Conservation (phyloP, 805 yeast species). For the Kluyveromyces dobzhanskii region DNA sequence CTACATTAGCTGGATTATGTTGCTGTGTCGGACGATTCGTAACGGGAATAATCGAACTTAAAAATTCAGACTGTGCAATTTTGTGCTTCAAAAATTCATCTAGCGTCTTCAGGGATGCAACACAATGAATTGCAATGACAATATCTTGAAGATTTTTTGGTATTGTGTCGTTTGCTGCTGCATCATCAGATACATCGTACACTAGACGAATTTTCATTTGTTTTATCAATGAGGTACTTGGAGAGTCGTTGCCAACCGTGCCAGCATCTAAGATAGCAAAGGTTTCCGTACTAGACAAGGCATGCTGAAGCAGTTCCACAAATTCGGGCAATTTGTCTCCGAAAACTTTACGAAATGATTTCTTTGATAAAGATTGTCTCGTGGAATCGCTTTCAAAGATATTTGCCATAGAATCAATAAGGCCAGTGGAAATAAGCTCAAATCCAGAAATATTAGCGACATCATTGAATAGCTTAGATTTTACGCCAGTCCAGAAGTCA, state of each 20-base stretch:
- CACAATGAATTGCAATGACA: constrained; percentile 40
- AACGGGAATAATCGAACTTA: constrained; percentile 18
- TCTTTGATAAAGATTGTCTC: constrained; percentile 31
- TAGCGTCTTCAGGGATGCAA: constrained; percentile 41
- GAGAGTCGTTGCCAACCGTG: constrained; percentile 30
- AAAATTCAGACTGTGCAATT: constrained; percentile 21
- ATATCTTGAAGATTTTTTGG: constrained; percentile 22
- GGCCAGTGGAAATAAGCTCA: constrained; percentile 65
- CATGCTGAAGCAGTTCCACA: constrained; percentile 58
- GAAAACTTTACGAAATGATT: constrained; percentile 37
- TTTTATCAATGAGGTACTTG: constrained; percentile 57
- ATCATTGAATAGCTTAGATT: constrained; percentile 27
- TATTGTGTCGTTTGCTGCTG: constrained; percentile 15
- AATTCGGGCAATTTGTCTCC: constrained; percentile 34
- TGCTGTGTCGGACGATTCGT: constrained; percentile 6
- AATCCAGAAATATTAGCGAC: constrained; percentile 49
- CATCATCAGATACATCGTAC: constrained; percentile 28
- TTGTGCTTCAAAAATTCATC: constrained; percentile 37
- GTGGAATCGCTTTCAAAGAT: constrained; percentile 16
- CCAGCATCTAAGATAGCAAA: constrained; percentile 51
- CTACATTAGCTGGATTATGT: constrained; percentile 7
- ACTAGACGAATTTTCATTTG: constrained; percentile 56
- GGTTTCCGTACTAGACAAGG: constrained; percentile 63
- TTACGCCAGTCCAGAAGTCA: constrained; percentile 33
- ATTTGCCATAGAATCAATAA: constrained; percentile 31